Percentiles rank a stretch among this genome's conserved stretches.
Conservation (phyloP, 495 filamentous ascomycete genomes). For the Lineolata rhizophorae region DNA sequence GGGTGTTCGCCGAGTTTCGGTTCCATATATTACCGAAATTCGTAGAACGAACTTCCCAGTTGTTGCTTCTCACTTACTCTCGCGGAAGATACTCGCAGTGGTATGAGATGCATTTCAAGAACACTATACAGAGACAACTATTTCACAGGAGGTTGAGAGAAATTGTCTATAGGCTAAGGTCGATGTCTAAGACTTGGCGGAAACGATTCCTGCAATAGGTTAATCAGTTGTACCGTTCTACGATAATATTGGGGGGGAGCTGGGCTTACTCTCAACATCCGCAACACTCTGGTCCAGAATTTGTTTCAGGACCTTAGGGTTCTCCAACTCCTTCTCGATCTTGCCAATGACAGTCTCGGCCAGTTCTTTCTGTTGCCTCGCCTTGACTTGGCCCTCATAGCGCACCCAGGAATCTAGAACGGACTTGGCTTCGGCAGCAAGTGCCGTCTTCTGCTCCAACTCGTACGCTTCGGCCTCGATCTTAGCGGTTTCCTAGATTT, state of each 20-base stretch:
- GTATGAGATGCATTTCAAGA: too few relatives aligned
- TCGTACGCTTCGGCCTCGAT: slow-evolving; percentile 91
- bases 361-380: slow-evolving; percentile 89
- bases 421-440: slow-evolving; percentile 76
- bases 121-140: too few relatives aligned
- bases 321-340: slow-evolving; percentile 96
- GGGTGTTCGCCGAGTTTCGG: too few relatives aligned
- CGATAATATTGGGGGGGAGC: background rate
- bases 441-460: slow-evolving; percentile 81
- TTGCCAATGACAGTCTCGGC: slow-evolving; percentile 81
- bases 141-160: slow-evolving; percentile 8
- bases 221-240: slow-evolving; percentile 6
- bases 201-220: slow-evolving; percentile 10
- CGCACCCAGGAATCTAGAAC: slow-evolving; percentile 97
- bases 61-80: too few relatives aligned
- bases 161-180: slow-evolving; percentile 3
- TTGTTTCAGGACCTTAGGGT: slow-evolving; percentile 81
- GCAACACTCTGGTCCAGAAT: slow-evolving; percentile 86
- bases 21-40: too few relatives aligned
- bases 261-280: slow-evolving; percentile 82
- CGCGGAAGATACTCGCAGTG: too few relatives aligned
- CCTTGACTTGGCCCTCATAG: slow-evolving; percentile 96
- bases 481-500: slow-evolving; percentile 69
- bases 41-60: too few relatives aligned
- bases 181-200: slow-evolving; percentile 13